Evolutionary conservation across 352 stramenopile genomes (phyloP).

Genomic region (Phytophthora pisi): DNA sequence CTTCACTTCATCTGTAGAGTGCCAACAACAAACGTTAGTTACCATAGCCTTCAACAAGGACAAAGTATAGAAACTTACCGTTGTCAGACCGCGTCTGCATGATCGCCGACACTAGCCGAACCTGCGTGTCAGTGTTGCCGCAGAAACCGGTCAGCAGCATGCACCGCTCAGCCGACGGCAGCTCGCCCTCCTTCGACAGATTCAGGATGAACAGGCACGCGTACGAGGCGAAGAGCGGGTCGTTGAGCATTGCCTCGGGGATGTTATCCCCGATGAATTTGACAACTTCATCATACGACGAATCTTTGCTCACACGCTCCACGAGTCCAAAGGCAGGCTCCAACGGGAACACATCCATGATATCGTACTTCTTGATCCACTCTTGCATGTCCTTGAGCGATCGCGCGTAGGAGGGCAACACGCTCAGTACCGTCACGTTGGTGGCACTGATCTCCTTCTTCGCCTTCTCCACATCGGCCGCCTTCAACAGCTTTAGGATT

Average conservation of each 20-base stretch:
- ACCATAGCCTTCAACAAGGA: conserved; percentile 4
- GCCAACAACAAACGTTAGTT: conserved; percentile 17
- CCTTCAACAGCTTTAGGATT: conserved; percentile 55
- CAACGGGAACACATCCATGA: conserved; percentile 63
- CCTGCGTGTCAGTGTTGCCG: conserved; percentile 65
- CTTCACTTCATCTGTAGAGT: conserved; percentile 63
- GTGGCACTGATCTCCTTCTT: conserved; percentile 59
- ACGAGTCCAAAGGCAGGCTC: conserved; percentile 65
- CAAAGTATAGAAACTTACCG: conserved; percentile 32
- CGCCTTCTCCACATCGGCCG: conserved; percentile 44
- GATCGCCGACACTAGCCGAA: conserved; percentile 64
- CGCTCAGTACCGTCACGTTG: conserved; percentile 56
- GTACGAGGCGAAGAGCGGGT: conserved; percentile 69
- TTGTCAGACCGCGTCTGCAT: conserved; percentile 68
- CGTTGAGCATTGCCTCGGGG: conserved; percentile 47
- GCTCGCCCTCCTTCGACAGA: conserved; percentile 50
- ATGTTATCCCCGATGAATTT: conserved; percentile 65
- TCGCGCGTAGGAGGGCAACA: conserved; percentile 64
- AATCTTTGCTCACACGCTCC: conserved; percentile 45
- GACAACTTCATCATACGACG: conserved; percentile 59
- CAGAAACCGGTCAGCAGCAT: conserved; percentile 81
- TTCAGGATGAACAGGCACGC: conserved; percentile 72
- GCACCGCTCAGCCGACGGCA: conserved; percentile 62
- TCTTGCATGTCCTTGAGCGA: conserved; percentile 57
- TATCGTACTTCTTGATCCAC: conserved; percentile 71